Evolutionary conservation across 192 early-diverging fungal species (phyloP).

Genomic region (Chytriomyces confervae): DNA sequence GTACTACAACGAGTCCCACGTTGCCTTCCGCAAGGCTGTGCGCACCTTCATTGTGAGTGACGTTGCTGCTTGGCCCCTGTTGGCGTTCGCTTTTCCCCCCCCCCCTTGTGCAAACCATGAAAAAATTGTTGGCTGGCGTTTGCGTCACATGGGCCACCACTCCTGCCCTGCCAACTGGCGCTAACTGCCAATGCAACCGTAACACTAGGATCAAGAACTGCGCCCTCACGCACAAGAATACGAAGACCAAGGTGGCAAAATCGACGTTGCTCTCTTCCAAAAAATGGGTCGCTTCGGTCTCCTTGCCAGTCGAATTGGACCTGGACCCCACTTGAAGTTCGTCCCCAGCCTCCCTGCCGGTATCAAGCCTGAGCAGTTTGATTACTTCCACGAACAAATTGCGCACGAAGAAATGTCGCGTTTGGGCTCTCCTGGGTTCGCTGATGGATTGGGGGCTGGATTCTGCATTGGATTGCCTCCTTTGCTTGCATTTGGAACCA

Average conservation of each 20-base stretch:
- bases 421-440: conserved; percentile 40
- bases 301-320: conserved; percentile 50
- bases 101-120: neutral
- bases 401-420: conserved; percentile 48
- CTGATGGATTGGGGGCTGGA: conserved; percentile 36
- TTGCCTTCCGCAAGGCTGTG: conserved; percentile 44
- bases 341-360: conserved; percentile 47
- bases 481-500: conserved; percentile 47
- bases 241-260: conserved; percentile 23
- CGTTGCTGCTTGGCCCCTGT: neutral
- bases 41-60: conserved; percentile 44
- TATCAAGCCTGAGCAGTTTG: conserved; percentile 60
- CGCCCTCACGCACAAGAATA: conserved; percentile 21
- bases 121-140: no score
- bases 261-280: conserved; percentile 37
- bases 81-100: neutral
- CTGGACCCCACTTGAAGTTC: conserved; percentile 54
- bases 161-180: no score
- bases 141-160: no score
- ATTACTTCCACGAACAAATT: conserved; percentile 61
- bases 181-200: neutral
- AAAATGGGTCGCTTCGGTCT: conserved; percentile 52
- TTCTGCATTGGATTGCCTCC: conserved; percentile 55
- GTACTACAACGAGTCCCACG: conserved; percentile 55
- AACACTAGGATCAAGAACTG: conserved; percentile 1